Evolutionary conservation across 116 monocot genomes (phyloP), one percentile per base, ranked within the genome.

Genomic region (Zostera marina): DNA sequence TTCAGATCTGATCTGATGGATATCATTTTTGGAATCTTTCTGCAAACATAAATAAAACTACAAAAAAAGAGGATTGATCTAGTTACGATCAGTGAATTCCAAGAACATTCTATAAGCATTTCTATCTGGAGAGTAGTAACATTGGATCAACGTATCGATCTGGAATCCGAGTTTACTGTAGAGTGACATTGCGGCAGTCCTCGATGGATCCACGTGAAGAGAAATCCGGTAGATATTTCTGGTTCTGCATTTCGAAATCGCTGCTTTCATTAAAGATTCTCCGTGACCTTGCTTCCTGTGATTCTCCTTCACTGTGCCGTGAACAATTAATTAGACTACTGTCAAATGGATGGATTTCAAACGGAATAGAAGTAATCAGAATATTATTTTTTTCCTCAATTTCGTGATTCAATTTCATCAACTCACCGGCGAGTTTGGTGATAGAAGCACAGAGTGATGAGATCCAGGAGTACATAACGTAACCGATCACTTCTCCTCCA

Each of bases 381-480:
- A n/a, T n/a, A 11, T 16, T 16, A 20, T 17, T 17, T 7, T 17
- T 22, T n/a, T n/a, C n/a, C n/a, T n/a, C n/a, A n/a, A n/a, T n/a
- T n/a, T n/a, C n/a, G n/a, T n/a, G n/a, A n/a, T n/a, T n/a, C n/a
- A n/a, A n/a, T n/a, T n/a, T n/a, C n/a, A 32, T 6, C 5, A 5
- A 26, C n/a, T 56, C 22, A 96, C 89, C 96, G 7, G 96, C 96
- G 21, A 88, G 96, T 65, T 96, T 96, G 67, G 96, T 85, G 68
- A 96, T 89, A 26, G 89, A 88, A 49, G 96, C 85, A 54, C 82
- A 85, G 12, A 88, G 64, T 41, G 94, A 85, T 11, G 88, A 76
- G 65, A 70, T 62, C 63, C 63, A 78, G 2, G 85, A 76, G 70
- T 77, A 94, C 89, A 94, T 88, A 3, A 74, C 80, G 56, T 96